Conservation (phyloP, 768 basidiomycete species). For the Clitopilus passeckerianus region DNA sequence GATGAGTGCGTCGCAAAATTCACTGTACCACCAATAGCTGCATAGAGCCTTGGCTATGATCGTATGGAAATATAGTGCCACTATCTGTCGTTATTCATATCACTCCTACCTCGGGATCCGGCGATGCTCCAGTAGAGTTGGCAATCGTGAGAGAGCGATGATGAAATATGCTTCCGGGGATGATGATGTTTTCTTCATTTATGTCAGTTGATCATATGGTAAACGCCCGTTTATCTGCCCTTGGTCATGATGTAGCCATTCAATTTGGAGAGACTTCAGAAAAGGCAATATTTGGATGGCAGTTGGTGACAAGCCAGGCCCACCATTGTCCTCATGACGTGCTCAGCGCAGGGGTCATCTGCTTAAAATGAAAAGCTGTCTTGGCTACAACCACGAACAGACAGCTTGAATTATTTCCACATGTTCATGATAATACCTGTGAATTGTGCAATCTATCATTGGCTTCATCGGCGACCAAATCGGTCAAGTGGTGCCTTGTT, state of each 20-base stretch:
- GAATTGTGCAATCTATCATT: background rate
- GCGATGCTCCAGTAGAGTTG: background rate
- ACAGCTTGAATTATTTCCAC: background rate
- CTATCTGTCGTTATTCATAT: too few species aligned
- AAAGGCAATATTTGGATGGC: background rate
- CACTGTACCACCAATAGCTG: constrained; percentile 49
- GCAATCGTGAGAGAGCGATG: background rate
- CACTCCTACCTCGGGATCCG: background rate
- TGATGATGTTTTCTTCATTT: background rate
- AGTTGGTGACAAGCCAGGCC: background rate
- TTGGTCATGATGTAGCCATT: background rate
- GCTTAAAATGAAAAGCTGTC: background rate
- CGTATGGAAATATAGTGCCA: background rate
- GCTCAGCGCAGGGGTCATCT: background rate
- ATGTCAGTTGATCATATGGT: background rate
- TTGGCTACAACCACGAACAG: background rate
- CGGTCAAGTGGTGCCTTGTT: background rate
- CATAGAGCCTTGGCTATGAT: constrained; percentile 8
- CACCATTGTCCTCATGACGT: background rate
- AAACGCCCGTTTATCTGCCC: background rate
- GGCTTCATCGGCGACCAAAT: background rate
- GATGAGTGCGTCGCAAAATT: constrained; percentile 58
- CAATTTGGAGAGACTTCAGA: background rate
- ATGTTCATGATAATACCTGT: background rate
- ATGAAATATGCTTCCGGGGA: background rate